These are phyloP conservation scores for Amylostereum chailletii DNA, from an alignment of 1,284 basidiomycete genomes.

Conservation along the genomic window DNA sequence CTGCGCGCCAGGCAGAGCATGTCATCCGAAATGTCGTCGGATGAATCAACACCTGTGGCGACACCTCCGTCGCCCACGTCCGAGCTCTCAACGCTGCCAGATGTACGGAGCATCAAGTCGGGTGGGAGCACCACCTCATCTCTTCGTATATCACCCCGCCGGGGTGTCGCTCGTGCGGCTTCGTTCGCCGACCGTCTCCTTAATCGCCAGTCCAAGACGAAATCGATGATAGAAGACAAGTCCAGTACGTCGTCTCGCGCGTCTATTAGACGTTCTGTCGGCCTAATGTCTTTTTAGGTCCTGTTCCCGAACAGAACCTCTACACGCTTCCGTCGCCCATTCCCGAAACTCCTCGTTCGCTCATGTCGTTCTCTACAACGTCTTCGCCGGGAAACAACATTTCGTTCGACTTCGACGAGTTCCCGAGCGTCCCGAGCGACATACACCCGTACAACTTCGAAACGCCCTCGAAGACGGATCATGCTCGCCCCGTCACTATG, in stretches of 20 bases:
- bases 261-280: background rate
- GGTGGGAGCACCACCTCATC: slow-evolving; percentile 7
- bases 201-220: slow-evolving; percentile 18
- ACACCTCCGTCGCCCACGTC: slow-evolving; percentile 23
- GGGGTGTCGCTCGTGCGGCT: slow-evolving; percentile 20
- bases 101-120: slow-evolving; percentile 9
- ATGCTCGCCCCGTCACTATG: too few relatives aligned
- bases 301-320: slow-evolving; percentile 4
- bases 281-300: background rate
- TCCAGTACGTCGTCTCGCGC: background rate
- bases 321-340: slow-evolving; percentile 10
- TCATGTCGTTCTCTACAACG: slow-evolving; percentile 18
- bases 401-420: slow-evolving; percentile 25
- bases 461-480: too few relatives aligned
- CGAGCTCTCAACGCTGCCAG: slow-evolving; percentile 13
- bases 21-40: slow-evolving; percentile 24
- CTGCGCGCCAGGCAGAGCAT: slow-evolving; percentile 21
- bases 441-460: slow-evolving; percentile 2
- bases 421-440: slow-evolving; percentile 24
- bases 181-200: slow-evolving; percentile 23
- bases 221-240: slow-evolving; percentile 10
- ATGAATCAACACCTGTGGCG: slow-evolving; percentile 22
- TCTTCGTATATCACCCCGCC: slow-evolving; percentile 11
- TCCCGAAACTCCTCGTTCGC: slow-evolving; percentile 17
- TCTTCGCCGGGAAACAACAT: slow-evolving; percentile 15